Evolutionary conservation across 768 basidiomycete genomes (phyloP).

Genomic region (Mycena rosella): DNA sequence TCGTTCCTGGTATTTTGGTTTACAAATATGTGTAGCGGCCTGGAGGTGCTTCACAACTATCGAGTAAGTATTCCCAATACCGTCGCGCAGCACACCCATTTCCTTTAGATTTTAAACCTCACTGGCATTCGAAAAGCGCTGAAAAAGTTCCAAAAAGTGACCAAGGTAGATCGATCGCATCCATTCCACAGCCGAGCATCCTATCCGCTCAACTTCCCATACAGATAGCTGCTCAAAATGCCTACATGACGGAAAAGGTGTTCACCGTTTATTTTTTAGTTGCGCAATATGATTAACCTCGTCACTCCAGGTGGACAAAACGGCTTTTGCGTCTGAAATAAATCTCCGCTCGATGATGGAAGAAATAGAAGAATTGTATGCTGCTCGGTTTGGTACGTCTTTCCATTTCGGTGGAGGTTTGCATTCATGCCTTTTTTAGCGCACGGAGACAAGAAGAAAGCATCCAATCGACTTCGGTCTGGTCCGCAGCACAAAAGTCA

Average conservation of each 20-base stretch:
- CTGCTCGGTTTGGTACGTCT: slow-evolving; percentile 78
- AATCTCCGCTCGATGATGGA: slow-evolving; percentile 75
- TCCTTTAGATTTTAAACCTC: slow-evolving; percentile 80
- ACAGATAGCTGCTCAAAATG: slow-evolving; percentile 76
- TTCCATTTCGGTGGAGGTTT: neutral
- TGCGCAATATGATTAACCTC: slow-evolving; percentile 7
- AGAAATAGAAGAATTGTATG: slow-evolving; percentile 83
- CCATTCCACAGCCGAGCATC: neutral
- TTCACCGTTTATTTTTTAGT: neutral
- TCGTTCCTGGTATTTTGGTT: neutral
- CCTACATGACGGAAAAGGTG: slow-evolving; percentile 88
- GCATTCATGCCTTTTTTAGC: slow-evolving; percentile 46
- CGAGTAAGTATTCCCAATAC: slow-evolving; percentile 61
- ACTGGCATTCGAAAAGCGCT: slow-evolving; percentile 91
- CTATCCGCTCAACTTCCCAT: neutral
- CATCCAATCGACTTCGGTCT: slow-evolving; percentile 74
- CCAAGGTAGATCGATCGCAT: slow-evolving; percentile 60
- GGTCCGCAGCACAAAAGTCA: slow-evolving; percentile 65
- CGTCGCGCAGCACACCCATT: neutral
- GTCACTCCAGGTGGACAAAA: slow-evolving; percentile 70
- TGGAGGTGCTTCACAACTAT: slow-evolving; percentile 92
- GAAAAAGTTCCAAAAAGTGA: slow-evolving; percentile 88
- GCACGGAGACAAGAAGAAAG: slow-evolving; percentile 83
- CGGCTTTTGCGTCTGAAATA: slow-evolving; percentile 74
- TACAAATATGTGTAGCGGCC: slow-evolving; percentile 58